Base-by-base conservation (phyloP, 805 yeast genomes). In the Hanseniaspora vineae region DNA sequence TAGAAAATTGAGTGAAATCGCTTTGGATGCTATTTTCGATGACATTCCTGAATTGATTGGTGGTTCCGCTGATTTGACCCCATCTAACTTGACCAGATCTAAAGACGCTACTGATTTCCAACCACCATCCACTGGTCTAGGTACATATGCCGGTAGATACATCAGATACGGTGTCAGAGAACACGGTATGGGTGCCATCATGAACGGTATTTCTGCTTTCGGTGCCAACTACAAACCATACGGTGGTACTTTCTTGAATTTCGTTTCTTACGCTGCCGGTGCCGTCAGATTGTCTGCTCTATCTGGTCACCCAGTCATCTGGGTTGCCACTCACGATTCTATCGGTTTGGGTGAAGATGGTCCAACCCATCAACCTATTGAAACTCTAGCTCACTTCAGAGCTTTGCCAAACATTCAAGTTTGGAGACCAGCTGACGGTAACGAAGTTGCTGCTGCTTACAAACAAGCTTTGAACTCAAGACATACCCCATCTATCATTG, bases 241-340 rank as follows among this genome's bases (percentile, higher is more conserved):
- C 73, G 96, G 96, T 68, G 97, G 96, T 71, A 90, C 98, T 63
- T 90, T 90, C 88, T 76, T 90, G 69, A 90, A 92, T 80, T 90
- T 90, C 59, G 83, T 78, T 44, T 77, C 84, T 12, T 84, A 84
- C 61, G 92, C 88, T 57, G 78, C 89, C 39, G 92, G 92, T 73
- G 88, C 95, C 59, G 78, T 84, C 46, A 80, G 94, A 78, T 75
- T 84, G 64, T 75, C 90, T 49, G 90, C 94, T 49, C 70, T 84
- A 54, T 81, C 90, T 49, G 86, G 84, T 57, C 85, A 80, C 64
- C 92, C 90, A 55, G 78, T 84, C 57, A 75, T 79, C 58, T 84
- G 89, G 86, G 87, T 84, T 54, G 92, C 92, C 52, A 84, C 94
- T 51, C 94, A 84, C 66, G 95, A 84, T 67, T 84, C 92, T 44